These are phyloP conservation scores for Fusarium tuaranense DNA, from an alignment of 2,329 filamentous ascomycete genomes.

Conservation along the genomic window DNA sequence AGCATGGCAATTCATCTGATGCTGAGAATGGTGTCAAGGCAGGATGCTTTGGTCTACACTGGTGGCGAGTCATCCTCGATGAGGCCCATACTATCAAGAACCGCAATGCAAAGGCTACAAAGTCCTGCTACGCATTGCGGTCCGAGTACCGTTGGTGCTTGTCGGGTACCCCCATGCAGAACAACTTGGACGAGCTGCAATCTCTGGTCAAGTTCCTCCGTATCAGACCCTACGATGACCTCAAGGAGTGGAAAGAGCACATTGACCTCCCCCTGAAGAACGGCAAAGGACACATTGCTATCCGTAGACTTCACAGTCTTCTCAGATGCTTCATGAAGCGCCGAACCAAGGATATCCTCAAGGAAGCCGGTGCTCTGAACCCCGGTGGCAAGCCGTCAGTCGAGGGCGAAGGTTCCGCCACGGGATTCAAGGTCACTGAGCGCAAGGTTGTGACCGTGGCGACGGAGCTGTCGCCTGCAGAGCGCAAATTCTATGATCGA, in stretches of 20 bases:
- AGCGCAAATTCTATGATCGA: constrained; percentile 87
- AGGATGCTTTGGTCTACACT: constrained; percentile 91
- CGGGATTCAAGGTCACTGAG: constrained; percentile 90
- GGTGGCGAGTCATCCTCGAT: constrained; percentile 95
- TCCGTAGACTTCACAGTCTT: constrained; percentile 85
- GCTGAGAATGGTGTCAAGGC: constrained; percentile 72
- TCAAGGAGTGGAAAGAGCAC: constrained; percentile 89
- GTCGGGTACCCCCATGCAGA: constrained; percentile 97
- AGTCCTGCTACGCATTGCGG: constrained; percentile 87
- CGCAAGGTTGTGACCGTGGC: constrained; percentile 87
- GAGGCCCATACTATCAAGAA: constrained; percentile 99
- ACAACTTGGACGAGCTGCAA: constrained; percentile 96
- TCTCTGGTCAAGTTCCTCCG: constrained; percentile 92
- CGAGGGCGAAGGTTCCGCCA: constrained; percentile 64
- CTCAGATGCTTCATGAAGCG: constrained; percentile 97
- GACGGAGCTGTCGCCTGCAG: constrained; percentile 81
- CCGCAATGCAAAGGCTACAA: constrained; percentile 93
- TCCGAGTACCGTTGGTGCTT: constrained; percentile 96
- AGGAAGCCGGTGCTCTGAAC: constrained; percentile 83
- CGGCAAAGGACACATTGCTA: constrained; percentile 88
- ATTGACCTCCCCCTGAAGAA: constrained; percentile 92
- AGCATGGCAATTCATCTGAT: constrained; percentile 78
- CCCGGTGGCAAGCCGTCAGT: constrained; percentile 74
- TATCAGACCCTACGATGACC: constrained; percentile 90
- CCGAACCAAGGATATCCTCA: constrained; percentile 97